These are phyloP conservation scores for Mycena rebaudengoi DNA, from an alignment of 768 basidiomycete species.

Conservation along the genomic window DNA sequence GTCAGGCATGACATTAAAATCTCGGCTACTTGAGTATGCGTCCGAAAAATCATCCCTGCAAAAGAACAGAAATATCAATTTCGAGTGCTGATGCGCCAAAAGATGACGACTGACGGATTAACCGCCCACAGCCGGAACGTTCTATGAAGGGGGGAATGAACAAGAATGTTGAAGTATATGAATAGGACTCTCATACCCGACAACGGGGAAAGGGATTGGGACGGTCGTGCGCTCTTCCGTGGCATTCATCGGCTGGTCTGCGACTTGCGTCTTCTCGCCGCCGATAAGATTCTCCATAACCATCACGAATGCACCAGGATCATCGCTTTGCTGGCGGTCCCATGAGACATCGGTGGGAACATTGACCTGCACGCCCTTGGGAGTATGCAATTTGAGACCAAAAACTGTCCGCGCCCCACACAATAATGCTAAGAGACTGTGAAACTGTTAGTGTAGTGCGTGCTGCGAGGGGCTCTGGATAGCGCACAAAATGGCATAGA, in stretches of 20 bases:
- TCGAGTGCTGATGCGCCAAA: not conserved
- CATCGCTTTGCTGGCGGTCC: not conserved
- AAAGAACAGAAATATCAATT: not conserved
- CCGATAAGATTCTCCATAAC: constrained; percentile 1
- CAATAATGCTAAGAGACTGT: constrained; percentile 18
- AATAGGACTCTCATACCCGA: not conserved
- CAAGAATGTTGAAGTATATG: not conserved
- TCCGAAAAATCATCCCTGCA: not conserved
- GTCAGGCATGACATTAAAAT: not conserved
- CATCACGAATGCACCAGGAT: not conserved
- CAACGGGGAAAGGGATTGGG: not conserved
- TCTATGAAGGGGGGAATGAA: not conserved
- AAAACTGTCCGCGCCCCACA: not conserved
- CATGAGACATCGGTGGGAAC: not conserved
- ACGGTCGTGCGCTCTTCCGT: not conserved
- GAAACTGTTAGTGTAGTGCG: too few relatives aligned
- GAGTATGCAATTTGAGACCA: constrained; percentile 3
- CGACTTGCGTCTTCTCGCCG: not conserved
- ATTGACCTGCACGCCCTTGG: not conserved
- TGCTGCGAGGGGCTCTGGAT: not conserved
- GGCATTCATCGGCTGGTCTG: not conserved
- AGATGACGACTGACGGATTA: not conserved
- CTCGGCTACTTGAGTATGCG: not conserved
- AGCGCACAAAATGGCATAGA: constrained; percentile 13
- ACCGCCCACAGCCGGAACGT: constrained; percentile 15